A percentile compares a stretch with the other conserved stretches of the same genome.
Evolutionary conservation across 805 yeast species (phyloP).

Genomic region (Zygoascus tannicola): DNA sequence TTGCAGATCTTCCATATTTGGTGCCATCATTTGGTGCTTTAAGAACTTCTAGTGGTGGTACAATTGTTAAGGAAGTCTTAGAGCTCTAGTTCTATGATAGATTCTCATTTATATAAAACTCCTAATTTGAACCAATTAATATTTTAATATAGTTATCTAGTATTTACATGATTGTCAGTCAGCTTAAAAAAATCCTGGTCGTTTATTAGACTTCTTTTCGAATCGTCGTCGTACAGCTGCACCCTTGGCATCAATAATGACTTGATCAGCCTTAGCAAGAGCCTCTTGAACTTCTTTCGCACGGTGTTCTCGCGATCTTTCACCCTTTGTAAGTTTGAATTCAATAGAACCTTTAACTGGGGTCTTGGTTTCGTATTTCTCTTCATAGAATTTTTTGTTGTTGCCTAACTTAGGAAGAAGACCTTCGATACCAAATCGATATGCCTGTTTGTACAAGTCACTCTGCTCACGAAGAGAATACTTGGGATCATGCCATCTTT

Average conservation of each 20-base stretch:
- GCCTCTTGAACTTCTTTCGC: constrained; percentile 56
- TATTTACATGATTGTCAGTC: too few species aligned
- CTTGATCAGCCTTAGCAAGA: constrained; percentile 46
- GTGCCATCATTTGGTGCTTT: background rate
- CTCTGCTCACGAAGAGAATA: constrained; percentile 76
- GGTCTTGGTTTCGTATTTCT: constrained; percentile 59
- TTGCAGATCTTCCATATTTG: constrained; percentile 29
- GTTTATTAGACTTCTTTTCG: background rate
- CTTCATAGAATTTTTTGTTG: constrained; percentile 62
- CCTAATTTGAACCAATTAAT: too few species aligned
- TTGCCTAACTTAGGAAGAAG: constrained; percentile 59
- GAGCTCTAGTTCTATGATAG: too few species aligned
- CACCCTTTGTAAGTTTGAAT: constrained; percentile 79
- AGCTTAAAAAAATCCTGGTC: constrained; percentile 3
- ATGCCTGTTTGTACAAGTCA: constrained; percentile 74
- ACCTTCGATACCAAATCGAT: constrained; percentile 68
- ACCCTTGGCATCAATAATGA: constrained; percentile 3
- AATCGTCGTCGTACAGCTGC: background rate
- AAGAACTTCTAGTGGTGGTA: background rate
- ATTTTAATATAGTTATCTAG: too few species aligned
- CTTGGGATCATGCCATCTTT: constrained; percentile 65
- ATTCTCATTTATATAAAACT: too few species aligned
- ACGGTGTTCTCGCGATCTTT: constrained; percentile 49
- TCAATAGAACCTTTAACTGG: constrained; percentile 65
- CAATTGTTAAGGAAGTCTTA: too few species aligned